Percentiles rank a stretch among this genome's conserved stretches.
phyloP scores from a whole-genome alignment of 345 rosid genomes.

The Populus tremula region DNA sequence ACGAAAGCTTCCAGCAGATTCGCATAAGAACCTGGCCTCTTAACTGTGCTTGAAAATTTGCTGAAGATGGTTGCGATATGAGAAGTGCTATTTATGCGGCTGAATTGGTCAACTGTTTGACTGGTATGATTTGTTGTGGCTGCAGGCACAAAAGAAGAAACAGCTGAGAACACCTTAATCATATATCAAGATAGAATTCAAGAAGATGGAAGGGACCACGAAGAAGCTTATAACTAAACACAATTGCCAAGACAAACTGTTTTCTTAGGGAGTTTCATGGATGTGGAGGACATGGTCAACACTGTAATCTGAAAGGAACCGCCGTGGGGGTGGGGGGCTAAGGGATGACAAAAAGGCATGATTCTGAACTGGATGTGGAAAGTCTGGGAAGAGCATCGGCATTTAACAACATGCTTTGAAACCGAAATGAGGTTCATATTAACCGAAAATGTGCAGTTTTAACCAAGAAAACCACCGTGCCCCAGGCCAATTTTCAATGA shows the following conservation, averaged over 20 bases:
- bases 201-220: background rate
- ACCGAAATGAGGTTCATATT: background rate
- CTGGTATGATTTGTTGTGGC: slow-evolving; percentile 46
- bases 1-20: background rate
- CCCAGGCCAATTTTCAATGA: background rate
- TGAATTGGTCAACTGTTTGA: slow-evolving; percentile 35
- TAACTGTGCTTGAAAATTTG: background rate
- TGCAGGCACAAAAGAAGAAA: slow-evolving; percentile 19
- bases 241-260: no score
- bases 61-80: background rate
- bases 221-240: background rate
- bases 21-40: background rate
- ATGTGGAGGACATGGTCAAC: background rate
- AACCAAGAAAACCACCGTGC: background rate
- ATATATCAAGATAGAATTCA: background rate
- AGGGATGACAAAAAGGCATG: no score
- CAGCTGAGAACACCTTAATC: background rate
- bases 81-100: slow-evolving; percentile 24
- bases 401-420: background rate
- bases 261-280: background rate
- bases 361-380: no score
- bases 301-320: background rate
- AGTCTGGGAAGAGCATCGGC: background rate
- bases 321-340: no score
- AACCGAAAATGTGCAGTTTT: slow-evolving; percentile 1